Evolutionary conservation across 768 basidiomycete genomes (phyloP), one percentile per base, ranked within the genome.

Genomic region (Agaricus blazei): DNA sequence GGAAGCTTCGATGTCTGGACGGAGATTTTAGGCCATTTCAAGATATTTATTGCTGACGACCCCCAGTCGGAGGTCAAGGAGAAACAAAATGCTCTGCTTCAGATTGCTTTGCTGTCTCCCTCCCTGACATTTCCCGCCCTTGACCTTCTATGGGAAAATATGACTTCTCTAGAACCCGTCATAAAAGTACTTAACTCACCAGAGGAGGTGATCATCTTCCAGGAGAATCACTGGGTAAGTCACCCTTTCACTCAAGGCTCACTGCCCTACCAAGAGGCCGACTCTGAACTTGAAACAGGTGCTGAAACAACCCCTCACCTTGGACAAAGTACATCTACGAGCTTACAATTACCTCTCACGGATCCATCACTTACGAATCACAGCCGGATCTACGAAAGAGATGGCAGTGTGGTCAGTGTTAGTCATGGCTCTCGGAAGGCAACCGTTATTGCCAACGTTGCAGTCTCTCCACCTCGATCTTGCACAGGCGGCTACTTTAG

Each of bases 1-100:
- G 51, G 40, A 19, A 51, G 42, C n/a, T 14, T 51, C 5, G 51
- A 51, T 34, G 31, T 51, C 24, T 51, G 51, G 51, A 29, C 40
- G 19, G 40, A 51, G 7, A 40, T 51, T 19, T 40, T 51, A 6
- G 26, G 31, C 28, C 42, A 51, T 23, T 51, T 51, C 26, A 14
- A 42, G 9, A 51, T 51, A 43, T 51, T 28, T 28, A 19, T 43
- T 2, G 8, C 27, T 1, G n/a, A 15, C 38, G 51, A 51, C 14
- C 31, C 51, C 4, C 40, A 43, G 9, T 11, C n/a, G n/a, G 51
- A 51, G 12, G 31, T 42, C 9, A 43, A 43, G 29, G 28, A 51
- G 14, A 51, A 51, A 43, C 40, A 40, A 29, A 43, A 27, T 8
- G 38, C 40, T 38, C 51, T 51, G 15, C 40, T 51, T 27, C 51